Percentiles rank a stretch among this genome's conserved stretches.
These are phyloP conservation scores for Pneumocystis wakefieldiae DNA, from an alignment of 1,139 yeast species.

Conservation along the genomic window DNA sequence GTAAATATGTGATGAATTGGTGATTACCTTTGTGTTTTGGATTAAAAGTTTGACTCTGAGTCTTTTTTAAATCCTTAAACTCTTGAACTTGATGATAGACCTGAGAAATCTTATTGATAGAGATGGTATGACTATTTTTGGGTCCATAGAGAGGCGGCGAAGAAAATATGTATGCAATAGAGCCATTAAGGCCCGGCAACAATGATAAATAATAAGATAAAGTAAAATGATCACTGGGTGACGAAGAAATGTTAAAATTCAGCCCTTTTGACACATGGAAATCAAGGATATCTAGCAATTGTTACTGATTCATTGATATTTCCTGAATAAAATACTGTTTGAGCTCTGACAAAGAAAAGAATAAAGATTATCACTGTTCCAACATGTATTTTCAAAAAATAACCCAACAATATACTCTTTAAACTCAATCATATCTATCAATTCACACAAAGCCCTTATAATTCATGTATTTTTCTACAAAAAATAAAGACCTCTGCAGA, in stretches of 20 bases:
- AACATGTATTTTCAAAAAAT: slow-evolving; percentile 50
- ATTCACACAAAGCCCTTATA: background rate
- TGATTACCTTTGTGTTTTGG: background rate
- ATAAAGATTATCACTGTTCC: slow-evolving; percentile 68
- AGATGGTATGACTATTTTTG: slow-evolving; percentile 24
- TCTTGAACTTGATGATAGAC: slow-evolving; percentile 29
- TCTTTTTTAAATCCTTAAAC: slow-evolving; percentile 7
- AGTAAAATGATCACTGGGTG: slow-evolving; percentile 55
- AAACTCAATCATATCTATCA: slow-evolving; percentile 18
- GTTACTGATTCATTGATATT: no score
- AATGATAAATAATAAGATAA: slow-evolving; percentile 63
- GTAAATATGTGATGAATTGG: slow-evolving; percentile 36
- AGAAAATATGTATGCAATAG: slow-evolving; percentile 67
- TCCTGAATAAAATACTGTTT: slow-evolving; percentile 26
- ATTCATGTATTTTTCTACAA: background rate
- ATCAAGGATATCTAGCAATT: slow-evolving; percentile 34
- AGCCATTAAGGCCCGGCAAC: slow-evolving; percentile 57
- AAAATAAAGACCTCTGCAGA: no score
- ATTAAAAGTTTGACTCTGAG: background rate
- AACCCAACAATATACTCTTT: slow-evolving; percentile 73
- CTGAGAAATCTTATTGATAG: slow-evolving; percentile 19
- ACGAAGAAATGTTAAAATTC: slow-evolving; percentile 54
- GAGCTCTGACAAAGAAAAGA: slow-evolving; percentile 60
- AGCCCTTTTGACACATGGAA: slow-evolving; percentile 61
- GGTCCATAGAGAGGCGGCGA: slow-evolving; percentile 36